phyloP scores from a whole-genome alignment of 2,329 filamentous ascomycete species.

The Xylariaceae sp. region DNA sequence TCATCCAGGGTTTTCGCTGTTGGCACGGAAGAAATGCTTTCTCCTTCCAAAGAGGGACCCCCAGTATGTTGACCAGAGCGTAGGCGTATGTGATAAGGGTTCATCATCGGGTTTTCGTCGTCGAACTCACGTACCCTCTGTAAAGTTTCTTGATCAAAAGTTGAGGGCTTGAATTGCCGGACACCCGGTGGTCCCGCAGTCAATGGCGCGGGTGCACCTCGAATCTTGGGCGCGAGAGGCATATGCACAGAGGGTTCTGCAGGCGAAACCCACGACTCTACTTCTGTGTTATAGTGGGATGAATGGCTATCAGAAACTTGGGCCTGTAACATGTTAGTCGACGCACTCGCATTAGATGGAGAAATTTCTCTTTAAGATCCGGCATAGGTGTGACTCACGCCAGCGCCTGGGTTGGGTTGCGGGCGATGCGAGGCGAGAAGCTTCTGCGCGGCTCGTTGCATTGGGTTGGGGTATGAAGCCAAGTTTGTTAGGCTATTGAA shows the following conservation, averaged over 20 bases:
- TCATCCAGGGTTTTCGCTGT: background rate
- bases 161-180: conserved; percentile 45
- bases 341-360: conserved; percentile 13
- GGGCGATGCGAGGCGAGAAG: conserved; percentile 37
- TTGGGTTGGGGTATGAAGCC: conserved; percentile 54
- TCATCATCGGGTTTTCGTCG: conserved; percentile 15
- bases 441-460: conserved; percentile 49
- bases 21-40: conserved; percentile 11
- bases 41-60: conserved; percentile 8
- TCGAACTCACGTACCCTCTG: conserved; percentile 28
- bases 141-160: conserved; percentile 36
- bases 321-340: conserved; percentile 17
- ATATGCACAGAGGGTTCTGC: conserved; percentile 21
- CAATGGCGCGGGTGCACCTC: conserved; percentile 47
- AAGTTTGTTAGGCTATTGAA: conserved; percentile 51
- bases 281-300: conserved; percentile 1
- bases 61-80: conserved; percentile 12
- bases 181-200: conserved; percentile 54
- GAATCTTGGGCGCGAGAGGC: conserved; percentile 30
- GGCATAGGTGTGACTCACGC: conserved; percentile 11
- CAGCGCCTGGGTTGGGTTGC: conserved; percentile 14
- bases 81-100: conserved; percentile 10
- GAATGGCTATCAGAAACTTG: conserved; percentile 15
- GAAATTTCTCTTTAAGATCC: background rate
- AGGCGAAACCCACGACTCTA: conserved; percentile 17